These are phyloP conservation scores for Lepidium africanum DNA, from an alignment of 345 rosid genomes.

Conservation along the genomic window DNA sequence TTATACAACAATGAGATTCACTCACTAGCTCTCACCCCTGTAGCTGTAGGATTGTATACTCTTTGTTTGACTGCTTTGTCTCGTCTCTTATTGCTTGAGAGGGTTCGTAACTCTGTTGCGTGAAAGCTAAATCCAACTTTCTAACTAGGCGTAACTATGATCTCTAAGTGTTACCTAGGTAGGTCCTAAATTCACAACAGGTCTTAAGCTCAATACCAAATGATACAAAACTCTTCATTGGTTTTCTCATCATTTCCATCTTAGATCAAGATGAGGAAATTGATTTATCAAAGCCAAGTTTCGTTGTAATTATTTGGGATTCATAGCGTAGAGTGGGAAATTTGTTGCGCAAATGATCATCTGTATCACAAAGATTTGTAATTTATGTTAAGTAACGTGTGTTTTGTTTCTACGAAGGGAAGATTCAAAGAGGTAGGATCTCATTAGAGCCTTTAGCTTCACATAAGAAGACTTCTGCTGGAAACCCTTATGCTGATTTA, in stretches of 20 bases:
- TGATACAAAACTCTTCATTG: background rate
- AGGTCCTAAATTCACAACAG: background rate
- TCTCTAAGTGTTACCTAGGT: background rate
- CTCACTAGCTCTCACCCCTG: background rate
- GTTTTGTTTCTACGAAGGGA: background rate
- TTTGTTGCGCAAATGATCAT: background rate
- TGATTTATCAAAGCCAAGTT: background rate
- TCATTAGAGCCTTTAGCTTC: constrained; percentile 39
- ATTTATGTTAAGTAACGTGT: background rate
- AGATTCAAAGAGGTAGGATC: background rate
- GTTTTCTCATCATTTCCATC: background rate
- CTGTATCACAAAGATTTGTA: background rate
- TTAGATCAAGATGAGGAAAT: background rate
- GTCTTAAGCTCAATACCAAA: background rate
- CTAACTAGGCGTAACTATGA: background rate
- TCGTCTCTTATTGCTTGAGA: background rate
- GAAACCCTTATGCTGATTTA: background rate
- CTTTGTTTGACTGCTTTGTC: background rate
- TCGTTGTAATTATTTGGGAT: background rate
- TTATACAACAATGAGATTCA: background rate
- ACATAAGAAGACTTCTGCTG: background rate
- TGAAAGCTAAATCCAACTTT: background rate
- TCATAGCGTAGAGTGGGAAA: background rate
- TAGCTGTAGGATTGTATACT: background rate
- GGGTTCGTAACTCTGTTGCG: background rate